A percentile compares a stretch with the other conserved stretches of the same genome.
Conservation (phyloP, 1,284 basidiomycete genomes). For the Irpex sp. region DNA sequence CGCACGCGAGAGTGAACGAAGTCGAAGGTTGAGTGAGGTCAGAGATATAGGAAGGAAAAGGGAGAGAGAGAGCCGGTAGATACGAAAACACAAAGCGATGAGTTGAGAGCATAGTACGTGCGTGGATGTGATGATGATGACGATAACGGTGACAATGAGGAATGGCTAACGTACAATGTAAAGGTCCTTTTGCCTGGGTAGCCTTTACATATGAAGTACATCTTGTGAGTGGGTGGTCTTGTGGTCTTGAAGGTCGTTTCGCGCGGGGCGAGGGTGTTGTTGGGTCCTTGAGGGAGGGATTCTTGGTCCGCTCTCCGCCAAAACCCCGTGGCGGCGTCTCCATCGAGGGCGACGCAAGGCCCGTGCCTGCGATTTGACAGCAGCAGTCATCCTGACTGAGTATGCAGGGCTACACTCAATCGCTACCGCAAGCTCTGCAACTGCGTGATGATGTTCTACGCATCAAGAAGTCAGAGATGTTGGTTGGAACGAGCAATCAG, state of each 20-base stretch:
- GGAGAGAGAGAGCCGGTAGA: neutral
- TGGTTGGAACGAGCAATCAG: neutral
- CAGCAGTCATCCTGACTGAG: no score
- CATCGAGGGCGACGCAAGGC: no score
- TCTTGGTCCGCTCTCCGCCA: neutral
- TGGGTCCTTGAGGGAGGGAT: neutral
- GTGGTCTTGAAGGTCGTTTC: conserved; percentile 29
- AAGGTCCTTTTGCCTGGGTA: neutral
- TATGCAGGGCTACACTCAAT: neutral
- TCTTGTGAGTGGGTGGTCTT: neutral
- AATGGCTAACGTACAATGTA: neutral
- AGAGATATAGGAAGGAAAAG: neutral
- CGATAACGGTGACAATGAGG: neutral
- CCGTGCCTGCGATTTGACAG: no score
- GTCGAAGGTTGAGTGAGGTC: neutral
- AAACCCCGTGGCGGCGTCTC: no score
- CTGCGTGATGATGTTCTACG: neutral
- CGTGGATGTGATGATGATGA: neutral
- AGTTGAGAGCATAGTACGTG: neutral
- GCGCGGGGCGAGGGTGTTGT: neutral
- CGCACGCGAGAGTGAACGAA: neutral
- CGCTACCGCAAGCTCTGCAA: neutral
- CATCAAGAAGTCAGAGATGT: neutral
- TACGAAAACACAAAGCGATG: neutral
- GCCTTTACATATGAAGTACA: conserved; percentile 1